A percentile compares a stretch with the other conserved stretches of the same genome.
These are phyloP conservation scores for Gonium pectorale DNA, from an alignment of 139 green algal species.

Conservation along the genomic window DNA sequence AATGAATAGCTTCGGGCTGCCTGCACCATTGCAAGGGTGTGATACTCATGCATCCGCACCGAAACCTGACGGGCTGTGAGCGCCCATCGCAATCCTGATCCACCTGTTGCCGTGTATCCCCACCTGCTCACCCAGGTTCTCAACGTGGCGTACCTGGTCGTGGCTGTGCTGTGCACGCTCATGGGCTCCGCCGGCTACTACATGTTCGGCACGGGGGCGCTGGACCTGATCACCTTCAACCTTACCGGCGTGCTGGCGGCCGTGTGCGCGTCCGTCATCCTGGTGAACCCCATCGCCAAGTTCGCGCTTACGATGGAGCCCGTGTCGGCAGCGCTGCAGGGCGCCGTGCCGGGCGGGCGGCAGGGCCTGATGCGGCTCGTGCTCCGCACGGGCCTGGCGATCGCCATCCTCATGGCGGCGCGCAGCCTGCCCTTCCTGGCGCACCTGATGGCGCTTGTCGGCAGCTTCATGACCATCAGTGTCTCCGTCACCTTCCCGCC, in stretches of 20 bases:
- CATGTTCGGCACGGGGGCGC: slow-evolving; percentile 66
- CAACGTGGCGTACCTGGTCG: slow-evolving; percentile 67
- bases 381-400: slow-evolving; percentile 53
- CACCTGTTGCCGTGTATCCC: not conserved
- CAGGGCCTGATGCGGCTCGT: slow-evolving; percentile 39
- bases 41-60: no score
- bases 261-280: slow-evolving; percentile 49
- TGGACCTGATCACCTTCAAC: slow-evolving; percentile 75
- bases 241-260: slow-evolving; percentile 58
- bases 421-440: slow-evolving; percentile 67
- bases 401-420: slow-evolving; percentile 57
- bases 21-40: no score
- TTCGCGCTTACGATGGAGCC: slow-evolving; percentile 82
- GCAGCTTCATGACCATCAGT: slow-evolving; percentile 66
- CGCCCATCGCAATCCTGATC: no score
- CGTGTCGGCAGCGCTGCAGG: slow-evolving; percentile 42
- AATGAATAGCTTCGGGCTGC: no score
- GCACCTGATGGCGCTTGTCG: slow-evolving; percentile 69
- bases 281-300: slow-evolving; percentile 75
- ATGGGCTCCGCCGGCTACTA: slow-evolving; percentile 69
- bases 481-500: slow-evolving; percentile 68
- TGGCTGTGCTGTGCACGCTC: slow-evolving; percentile 61
- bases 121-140: slow-evolving; percentile 65
- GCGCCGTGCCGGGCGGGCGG: not conserved
- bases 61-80: no score